A percentile compares a stretch with the other conserved stretches of the same genome.
Conservation (phyloP, 2,329 filamentous ascomycete genomes). For the Diplocarpon rosae region DNA sequence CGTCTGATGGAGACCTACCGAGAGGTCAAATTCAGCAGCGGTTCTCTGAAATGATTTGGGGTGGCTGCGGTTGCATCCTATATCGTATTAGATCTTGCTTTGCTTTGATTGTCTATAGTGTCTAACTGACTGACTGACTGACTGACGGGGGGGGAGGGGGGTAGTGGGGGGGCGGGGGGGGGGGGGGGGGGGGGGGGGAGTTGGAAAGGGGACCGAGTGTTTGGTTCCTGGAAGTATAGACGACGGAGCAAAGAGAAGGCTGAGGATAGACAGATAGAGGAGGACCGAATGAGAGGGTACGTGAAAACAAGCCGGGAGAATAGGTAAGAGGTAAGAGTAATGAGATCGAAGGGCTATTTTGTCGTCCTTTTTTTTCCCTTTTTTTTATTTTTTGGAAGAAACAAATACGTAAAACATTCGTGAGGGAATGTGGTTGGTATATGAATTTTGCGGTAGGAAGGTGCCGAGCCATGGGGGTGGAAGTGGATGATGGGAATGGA, state of each 20-base stretch:
- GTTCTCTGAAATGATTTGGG: background rate
- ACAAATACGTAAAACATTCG: constrained; percentile 17
- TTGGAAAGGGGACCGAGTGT: constrained; percentile 16
- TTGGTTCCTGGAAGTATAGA: constrained; percentile 14
- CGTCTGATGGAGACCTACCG: constrained; percentile 25
- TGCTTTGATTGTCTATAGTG: constrained; percentile 14
- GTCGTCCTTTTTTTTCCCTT: too few species aligned
- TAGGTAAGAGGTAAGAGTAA: constrained; percentile 15
- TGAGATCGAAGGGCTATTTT: too few species aligned
- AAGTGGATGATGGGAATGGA: too few species aligned
- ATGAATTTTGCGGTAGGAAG: constrained; percentile 19
- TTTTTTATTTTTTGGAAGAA: too few species aligned
- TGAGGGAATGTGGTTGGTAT: constrained; percentile 18
- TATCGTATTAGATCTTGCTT: constrained; percentile 10
- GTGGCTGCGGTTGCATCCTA: constrained; percentile 20
- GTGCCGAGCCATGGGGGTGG: constrained; percentile 8
- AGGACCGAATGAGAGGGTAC: constrained; percentile 4
- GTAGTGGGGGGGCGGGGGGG: constrained; percentile 1
- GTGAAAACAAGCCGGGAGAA: constrained; percentile 16
- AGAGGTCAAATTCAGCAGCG: constrained; percentile 10
- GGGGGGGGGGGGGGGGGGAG: too few species aligned
- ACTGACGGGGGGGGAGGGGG: constrained; percentile 1
- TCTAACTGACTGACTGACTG: too few species aligned
- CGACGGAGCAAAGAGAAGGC: constrained; percentile 14
- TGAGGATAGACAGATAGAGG: constrained; percentile 13